phyloP scores from a whole-genome alignment of 805 yeast species.

The Candida qinlingensis region DNA sequence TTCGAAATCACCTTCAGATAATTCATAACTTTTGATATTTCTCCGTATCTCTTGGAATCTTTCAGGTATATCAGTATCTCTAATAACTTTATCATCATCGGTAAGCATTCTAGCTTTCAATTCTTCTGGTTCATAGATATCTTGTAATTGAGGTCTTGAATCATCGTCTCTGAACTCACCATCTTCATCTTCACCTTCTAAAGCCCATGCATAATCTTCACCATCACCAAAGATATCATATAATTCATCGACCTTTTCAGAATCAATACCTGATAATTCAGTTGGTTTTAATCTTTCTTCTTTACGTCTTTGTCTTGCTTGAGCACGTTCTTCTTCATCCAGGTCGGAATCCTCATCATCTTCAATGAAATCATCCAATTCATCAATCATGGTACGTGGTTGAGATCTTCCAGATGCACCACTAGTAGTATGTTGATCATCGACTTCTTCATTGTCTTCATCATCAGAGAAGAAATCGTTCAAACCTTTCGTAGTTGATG shows the following conservation, averaged over 20 bases:
- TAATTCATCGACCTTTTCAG: constrained; percentile 87
- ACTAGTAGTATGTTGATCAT: constrained; percentile 29
- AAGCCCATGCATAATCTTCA: constrained; percentile 95
- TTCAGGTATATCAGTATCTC: constrained; percentile 88
- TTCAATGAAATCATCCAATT: constrained; percentile 94
- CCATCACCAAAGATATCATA: constrained; percentile 97
- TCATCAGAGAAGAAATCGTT: constrained; percentile 40
- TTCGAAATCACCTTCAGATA: constrained; percentile 62
- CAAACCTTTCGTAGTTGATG: constrained; percentile 15
- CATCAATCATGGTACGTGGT: constrained; percentile 51
- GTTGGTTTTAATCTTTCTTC: constrained; percentile 48
- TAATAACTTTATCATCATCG: constrained; percentile 82
- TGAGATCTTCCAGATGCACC: constrained; percentile 14
- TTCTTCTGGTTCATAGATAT: constrained; percentile 93
- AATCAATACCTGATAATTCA: constrained; percentile 61
- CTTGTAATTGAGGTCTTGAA: constrained; percentile 55
- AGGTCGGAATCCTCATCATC: constrained; percentile 95
- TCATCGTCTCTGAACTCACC: constrained; percentile 37
- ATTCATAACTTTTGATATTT: constrained; percentile 59
- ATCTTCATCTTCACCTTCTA: constrained; percentile 75
- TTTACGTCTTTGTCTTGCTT: constrained; percentile 39
- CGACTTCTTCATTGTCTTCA: constrained; percentile 28
- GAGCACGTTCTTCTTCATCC: constrained; percentile 54
- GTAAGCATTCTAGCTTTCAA: constrained; percentile 87
- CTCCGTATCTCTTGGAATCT: constrained; percentile 75